Percentiles rank a stretch among this genome's conserved stretches.
Conservation (phyloP, 345 rosid genomes). For the Heritiera fomes region DNA sequence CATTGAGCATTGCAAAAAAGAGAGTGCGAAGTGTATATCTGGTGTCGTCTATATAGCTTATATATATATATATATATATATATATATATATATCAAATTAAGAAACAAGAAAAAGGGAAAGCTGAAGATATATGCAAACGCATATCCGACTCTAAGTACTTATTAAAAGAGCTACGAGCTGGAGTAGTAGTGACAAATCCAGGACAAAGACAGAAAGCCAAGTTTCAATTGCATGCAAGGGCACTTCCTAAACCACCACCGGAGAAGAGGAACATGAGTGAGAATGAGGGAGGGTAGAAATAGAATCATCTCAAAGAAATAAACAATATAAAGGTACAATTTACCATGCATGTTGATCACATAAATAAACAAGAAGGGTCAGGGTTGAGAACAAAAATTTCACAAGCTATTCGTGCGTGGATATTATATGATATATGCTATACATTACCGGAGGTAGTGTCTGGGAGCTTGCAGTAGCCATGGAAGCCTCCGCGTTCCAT, state of each 20-base stretch:
- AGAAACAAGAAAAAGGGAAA: background rate
- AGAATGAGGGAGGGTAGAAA: background rate
- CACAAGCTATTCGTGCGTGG: background rate
- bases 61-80: background rate
- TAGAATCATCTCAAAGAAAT: background rate
- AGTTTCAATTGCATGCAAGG: conserved; percentile 1
- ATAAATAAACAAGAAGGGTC: background rate
- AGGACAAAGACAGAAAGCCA: background rate
- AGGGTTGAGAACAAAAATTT: background rate
- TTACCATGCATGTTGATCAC: background rate
- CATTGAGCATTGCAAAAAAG: too few relatives aligned
- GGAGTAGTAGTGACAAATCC: background rate
- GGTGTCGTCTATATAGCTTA: too few relatives aligned
- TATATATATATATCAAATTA: background rate
- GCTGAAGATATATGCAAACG: background rate
- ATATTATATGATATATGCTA: too few relatives aligned
- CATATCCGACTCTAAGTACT: too few relatives aligned
- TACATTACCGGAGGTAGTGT: conserved; percentile 42
- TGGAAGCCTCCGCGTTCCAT: conserved; percentile 59
- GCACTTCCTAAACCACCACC: background rate
- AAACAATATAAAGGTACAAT: too few relatives aligned
- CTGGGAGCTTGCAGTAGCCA: conserved; percentile 58
- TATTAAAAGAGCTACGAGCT: too few relatives aligned
- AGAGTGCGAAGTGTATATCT: too few relatives aligned
- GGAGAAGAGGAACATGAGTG: background rate